A percentile compares a stretch with the other conserved stretches of the same genome.
Conservation (phyloP, 2,329 filamentous ascomycete genomes). For the Pyrenochaeta sp. region DNA sequence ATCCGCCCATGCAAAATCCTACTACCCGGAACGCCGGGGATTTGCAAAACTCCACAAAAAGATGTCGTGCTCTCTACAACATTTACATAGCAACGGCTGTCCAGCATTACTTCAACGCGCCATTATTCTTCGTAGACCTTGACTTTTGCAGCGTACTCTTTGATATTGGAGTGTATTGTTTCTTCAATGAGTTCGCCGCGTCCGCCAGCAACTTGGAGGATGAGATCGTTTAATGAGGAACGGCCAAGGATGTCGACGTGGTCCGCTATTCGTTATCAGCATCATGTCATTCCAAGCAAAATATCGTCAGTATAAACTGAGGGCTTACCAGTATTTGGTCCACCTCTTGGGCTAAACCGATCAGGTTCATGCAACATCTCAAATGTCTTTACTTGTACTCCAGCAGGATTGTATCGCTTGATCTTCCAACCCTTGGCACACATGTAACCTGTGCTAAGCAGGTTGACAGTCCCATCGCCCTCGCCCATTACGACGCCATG, state of each 20-base stretch:
- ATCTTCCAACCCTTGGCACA: slow-evolving; percentile 94
- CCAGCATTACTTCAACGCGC: too few species aligned
- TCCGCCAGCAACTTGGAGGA: slow-evolving; percentile 85
- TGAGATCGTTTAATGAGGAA: slow-evolving; percentile 87
- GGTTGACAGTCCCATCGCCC: slow-evolving; percentile 92
- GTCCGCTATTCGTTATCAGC: slow-evolving; percentile 65
- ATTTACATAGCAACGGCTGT: too few species aligned
- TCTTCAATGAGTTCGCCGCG: slow-evolving; percentile 81
- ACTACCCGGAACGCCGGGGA: too few species aligned
- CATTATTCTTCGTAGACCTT: slow-evolving; percentile 72
- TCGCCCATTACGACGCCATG: slow-evolving; percentile 96
- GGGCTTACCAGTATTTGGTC: slow-evolving; percentile 67
- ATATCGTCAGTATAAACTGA: background rate
- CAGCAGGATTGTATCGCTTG: slow-evolving; percentile 90
- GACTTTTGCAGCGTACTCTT: slow-evolving; percentile 82
- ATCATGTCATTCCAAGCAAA: background rate
- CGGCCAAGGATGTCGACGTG: slow-evolving; percentile 96
- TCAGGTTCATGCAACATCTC: slow-evolving; percentile 99
- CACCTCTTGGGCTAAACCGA: slow-evolving; percentile 81
- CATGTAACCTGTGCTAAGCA: slow-evolving; percentile 96
- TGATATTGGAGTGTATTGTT: slow-evolving; percentile 81
- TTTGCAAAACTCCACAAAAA: too few species aligned
- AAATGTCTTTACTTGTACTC: slow-evolving; percentile 80
- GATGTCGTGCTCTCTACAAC: too few species aligned
- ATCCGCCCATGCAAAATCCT: too few species aligned